These are phyloP conservation scores for Plantago major DNA, from an alignment of 257 asterid species.

Conservation along the genomic window DNA sequence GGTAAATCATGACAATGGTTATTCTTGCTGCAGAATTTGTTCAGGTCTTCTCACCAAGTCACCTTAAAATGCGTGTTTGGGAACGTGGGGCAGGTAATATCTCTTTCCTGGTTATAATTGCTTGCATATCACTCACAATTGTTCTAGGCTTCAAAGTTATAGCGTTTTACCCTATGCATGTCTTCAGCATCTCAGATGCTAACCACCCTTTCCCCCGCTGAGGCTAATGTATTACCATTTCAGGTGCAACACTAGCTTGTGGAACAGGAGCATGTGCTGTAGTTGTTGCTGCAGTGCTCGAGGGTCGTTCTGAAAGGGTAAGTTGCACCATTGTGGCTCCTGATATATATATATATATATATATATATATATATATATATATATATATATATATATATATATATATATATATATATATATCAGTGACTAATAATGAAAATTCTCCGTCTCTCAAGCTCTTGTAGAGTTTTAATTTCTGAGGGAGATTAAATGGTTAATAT, in stretches of 20 bases:
- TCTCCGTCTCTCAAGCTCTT: background rate
- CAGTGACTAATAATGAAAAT: background rate
- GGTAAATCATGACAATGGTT: background rate
- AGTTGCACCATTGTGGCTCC: constrained; percentile 14
- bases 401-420: too few relatives aligned
- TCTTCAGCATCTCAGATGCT: constrained; percentile 6
- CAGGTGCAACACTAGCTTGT: constrained; percentile 94
- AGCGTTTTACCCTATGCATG: background rate
- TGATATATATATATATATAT: background rate
- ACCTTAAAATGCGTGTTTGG: constrained; percentile 98
- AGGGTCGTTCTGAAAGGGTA: constrained; percentile 84
- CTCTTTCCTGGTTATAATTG: background rate
- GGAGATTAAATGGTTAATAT: background rate
- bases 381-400: too few relatives aligned
- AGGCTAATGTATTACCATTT: constrained; percentile 14
- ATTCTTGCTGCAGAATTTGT: constrained; percentile 68
- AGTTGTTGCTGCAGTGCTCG: constrained; percentile 89
- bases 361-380: too few relatives aligned
- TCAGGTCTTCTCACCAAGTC: constrained; percentile 70
- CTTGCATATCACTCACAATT: background rate
- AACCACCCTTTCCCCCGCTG: background rate
- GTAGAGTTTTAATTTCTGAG: too few relatives aligned
- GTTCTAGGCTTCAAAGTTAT: background rate
- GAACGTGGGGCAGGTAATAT: constrained; percentile 94
- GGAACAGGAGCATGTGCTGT: constrained; percentile 98